Evolutionary conservation across 148 eudicot species (phyloP), one percentile per base, ranked within the genome.

Genomic region (Silene latifolia): DNA sequence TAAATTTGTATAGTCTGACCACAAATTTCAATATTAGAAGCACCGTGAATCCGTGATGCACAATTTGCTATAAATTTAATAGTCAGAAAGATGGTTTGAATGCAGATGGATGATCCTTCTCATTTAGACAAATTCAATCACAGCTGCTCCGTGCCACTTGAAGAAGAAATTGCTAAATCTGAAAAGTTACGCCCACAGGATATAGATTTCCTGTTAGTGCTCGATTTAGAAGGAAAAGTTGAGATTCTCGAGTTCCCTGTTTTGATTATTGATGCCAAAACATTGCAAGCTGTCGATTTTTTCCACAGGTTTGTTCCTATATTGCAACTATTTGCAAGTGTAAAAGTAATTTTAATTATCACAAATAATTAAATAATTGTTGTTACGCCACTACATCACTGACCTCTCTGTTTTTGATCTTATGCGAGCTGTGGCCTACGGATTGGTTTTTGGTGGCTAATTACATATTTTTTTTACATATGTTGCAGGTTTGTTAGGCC

Each of bases 191-290:
- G 77, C 60, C 47, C 88, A 64, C 97, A 92, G 78, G 62, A 87
- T 23, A 73, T 89, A n/a, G 96, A 95, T 82, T 92, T 71, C 77
- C 84, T 92, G 58, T 83, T 95, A 76, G 89, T 90, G 74, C 90
- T 90, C 77, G 95, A 90, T 92, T 87, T 94, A 84, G 98, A 94
- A 83, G 98, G 98, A 74, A 94, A 94, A 83, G 89, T 91, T 73
- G 98, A 93, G 85, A 91, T 93, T 83, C 87, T 95, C 48, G 99
- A 95, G 79, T 95, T 95, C 80, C 99, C 99, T 21, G 97, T 95
- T 61, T 74, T 95, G 76, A 74, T 95, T 75, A 69, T 95, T 76
- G 90, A 95, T 78, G 90, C 96, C 7, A 88, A 85, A 80, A 89
- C 97, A 32, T 74, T 89, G 91, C 83, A 82, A 47, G 89, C 89